Evolutionary conservation across 495 filamentous ascomycete species (phyloP), one percentile per base, ranked within the genome.

Genomic region (Astrothelium macrocarpum): DNA sequence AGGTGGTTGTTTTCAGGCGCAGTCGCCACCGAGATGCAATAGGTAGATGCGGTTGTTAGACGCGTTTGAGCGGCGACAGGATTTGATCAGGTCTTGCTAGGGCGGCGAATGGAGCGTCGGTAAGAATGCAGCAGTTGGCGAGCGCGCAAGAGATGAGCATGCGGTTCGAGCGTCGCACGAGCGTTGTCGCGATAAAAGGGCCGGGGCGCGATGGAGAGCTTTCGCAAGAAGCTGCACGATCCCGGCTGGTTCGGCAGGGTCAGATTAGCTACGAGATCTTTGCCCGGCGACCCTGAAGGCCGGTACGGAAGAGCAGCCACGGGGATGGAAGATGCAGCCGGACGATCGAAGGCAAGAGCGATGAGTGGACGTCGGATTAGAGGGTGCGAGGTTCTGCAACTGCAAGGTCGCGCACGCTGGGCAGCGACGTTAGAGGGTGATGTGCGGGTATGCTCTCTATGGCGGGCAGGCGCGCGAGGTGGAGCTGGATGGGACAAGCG

Each of bases 261-360:
- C 31, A 60, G 59, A 60, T 36, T 60, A 60, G 31, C 32, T 36
- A 36, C 59, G 28, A 60, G 59, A 60, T 60, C 59, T 60, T 43
- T 23, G 36, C 16, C 34, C 59, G 36, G 32, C 32, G 59, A 20
- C 23, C 28, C 59, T 36, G 12, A 36, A 31, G 31, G 20, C 59
- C 25, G 32, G 59, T 11, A n/a, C 20, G 31, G 59, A 60, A 18
- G 25, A 56, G 12, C 49, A 29, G 49, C 23, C 20, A 25, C 49
- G 25, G 25, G 20, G 11, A 25, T 29, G 23, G 49, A n/a, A 56
- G 49, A 56, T 29, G 49, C 49, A 56, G 49, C 9, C 10, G 49
- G 49, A 29, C 49, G 49, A 56, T n/a, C n/a, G 45, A 9, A 16
- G 45, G 49, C 49, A 39, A 25, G 23, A 56, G 49, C 20, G 49